phyloP scores from a whole-genome alignment of 495 filamentous ascomycete genomes.

The Parmelia sp. region DNA sequence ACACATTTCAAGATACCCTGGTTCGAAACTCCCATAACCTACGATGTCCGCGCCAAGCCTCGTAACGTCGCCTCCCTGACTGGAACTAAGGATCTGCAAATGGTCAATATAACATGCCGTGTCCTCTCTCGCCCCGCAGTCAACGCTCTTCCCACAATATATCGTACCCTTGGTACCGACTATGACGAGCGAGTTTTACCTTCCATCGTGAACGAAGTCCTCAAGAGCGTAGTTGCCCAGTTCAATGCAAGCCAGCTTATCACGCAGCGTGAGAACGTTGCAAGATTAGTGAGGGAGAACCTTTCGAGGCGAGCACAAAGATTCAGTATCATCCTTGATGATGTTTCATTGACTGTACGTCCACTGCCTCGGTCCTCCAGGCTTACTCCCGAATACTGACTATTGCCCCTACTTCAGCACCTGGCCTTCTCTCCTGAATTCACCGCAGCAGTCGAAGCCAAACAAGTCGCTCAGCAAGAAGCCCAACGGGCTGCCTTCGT shows the following conservation, averaged over 20 bases:
- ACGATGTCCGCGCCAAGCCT: slow-evolving; percentile 96
- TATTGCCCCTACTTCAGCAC: slow-evolving; percentile 41
- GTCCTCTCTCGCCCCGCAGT: slow-evolving; percentile 88
- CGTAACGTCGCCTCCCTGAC: slow-evolving; percentile 95
- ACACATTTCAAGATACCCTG: slow-evolving; percentile 91
- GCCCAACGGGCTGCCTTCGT: slow-evolving; percentile 95
- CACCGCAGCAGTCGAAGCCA: slow-evolving; percentile 96
- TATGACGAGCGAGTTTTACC: slow-evolving; percentile 96
- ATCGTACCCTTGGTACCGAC: slow-evolving; percentile 89
- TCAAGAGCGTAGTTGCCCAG: slow-evolving; percentile 98
- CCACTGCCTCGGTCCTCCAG: neutral
- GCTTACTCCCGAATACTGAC: neutral
- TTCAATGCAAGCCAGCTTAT: slow-evolving; percentile 99
- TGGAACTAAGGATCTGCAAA: slow-evolving; percentile 97
- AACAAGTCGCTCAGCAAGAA: slow-evolving; percentile 98
- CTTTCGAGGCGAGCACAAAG: slow-evolving; percentile 81
- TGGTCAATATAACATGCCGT: slow-evolving; percentile 99
- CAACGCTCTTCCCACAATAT: slow-evolving; percentile 88
- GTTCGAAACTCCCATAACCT: slow-evolving; percentile 94
- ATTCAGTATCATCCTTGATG: slow-evolving; percentile 95
- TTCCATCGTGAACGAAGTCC: slow-evolving; percentile 96
- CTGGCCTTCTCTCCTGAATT: slow-evolving; percentile 99
- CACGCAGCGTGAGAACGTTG: slow-evolving; percentile 96
- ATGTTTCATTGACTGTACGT: slow-evolving; percentile 92
- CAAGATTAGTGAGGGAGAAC: slow-evolving; percentile 85